These are phyloP conservation scores for Leccinum subtestaceum DNA, from an alignment of 768 basidiomycete genomes.

Conservation along the genomic window DNA sequence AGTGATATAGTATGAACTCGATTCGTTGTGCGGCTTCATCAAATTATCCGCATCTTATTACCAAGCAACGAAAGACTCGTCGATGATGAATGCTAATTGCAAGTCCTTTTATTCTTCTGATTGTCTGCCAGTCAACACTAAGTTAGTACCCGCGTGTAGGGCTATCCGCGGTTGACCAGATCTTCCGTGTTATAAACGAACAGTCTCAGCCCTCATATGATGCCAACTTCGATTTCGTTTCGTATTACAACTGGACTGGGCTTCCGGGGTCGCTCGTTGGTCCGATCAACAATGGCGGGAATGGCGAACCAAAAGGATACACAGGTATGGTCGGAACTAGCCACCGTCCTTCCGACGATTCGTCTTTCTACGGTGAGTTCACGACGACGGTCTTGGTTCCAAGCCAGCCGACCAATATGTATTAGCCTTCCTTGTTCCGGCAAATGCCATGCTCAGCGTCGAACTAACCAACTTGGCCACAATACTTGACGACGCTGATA, in stretches of 20 bases:
- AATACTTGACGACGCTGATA: constrained; percentile 50
- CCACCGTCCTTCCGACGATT: constrained; percentile 74
- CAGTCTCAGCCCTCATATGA: constrained; percentile 74
- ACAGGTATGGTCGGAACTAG: constrained; percentile 75
- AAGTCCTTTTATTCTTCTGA: constrained; percentile 18
- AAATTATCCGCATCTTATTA: constrained; percentile 76
- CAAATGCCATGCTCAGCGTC: constrained; percentile 81
- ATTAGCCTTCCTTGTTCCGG: constrained; percentile 73
- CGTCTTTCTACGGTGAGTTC: constrained; percentile 58
- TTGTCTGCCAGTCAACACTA: background rate
- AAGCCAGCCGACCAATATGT: background rate
- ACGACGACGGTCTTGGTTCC: background rate
- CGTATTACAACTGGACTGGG: constrained; percentile 83
- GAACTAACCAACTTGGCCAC: constrained; percentile 60
- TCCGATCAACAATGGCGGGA: constrained; percentile 62
- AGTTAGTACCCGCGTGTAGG: constrained; percentile 37
- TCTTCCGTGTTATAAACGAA: constrained; percentile 74
- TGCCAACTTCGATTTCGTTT: constrained; percentile 66
- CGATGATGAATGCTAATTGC: constrained; percentile 74
- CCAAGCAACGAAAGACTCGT: constrained; percentile 63
- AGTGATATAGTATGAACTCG: constrained; percentile 63
- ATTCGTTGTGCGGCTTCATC: constrained; percentile 75
- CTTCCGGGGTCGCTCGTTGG: constrained; percentile 57
- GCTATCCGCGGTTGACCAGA: constrained; percentile 63
- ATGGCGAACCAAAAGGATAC: constrained; percentile 72